Evolutionary conservation across 352 stramenopile genomes (phyloP).

Genomic region (Saprolegnia parasitica): DNA sequence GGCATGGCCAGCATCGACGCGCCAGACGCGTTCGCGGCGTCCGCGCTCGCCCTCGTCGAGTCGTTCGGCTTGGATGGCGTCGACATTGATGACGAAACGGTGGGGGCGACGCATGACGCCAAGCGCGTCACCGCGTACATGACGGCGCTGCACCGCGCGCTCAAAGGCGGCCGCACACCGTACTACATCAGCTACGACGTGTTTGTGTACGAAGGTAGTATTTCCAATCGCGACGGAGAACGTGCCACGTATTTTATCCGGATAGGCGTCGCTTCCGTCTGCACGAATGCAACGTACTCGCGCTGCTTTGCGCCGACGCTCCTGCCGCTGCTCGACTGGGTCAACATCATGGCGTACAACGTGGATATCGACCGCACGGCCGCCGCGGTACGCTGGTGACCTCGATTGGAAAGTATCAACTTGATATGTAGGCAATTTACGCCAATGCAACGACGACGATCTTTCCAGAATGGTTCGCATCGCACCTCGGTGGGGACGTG

Average conservation of each 20-base stretch:
- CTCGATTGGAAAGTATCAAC: background rate
- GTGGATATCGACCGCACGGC: slow-evolving; percentile 40
- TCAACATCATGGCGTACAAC: slow-evolving; percentile 84
- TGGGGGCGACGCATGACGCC: slow-evolving; percentile 46
- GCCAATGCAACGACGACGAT: slow-evolving; percentile 44
- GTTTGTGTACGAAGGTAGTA: slow-evolving; percentile 25
- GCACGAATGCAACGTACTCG: slow-evolving; percentile 16
- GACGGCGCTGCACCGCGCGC: slow-evolving; percentile 39
- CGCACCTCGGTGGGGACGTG: slow-evolving; percentile 46
- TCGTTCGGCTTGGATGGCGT: slow-evolving; percentile 57
- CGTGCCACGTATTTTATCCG: slow-evolving; percentile 64
- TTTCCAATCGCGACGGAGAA: too few species aligned
- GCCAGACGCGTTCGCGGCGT: slow-evolving; percentile 42
- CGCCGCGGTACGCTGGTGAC: slow-evolving; percentile 30
- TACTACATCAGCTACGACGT: slow-evolving; percentile 67
- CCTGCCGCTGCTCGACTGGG: slow-evolving; percentile 56
- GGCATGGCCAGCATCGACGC: slow-evolving; percentile 47
- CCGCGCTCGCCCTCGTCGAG: slow-evolving; percentile 50
- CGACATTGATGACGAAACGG: slow-evolving; percentile 74
- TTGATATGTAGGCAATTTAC: slow-evolving; percentile 37
- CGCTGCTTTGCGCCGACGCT: slow-evolving; percentile 54
- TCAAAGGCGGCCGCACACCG: slow-evolving; percentile 34
- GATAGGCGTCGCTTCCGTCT: slow-evolving; percentile 31
- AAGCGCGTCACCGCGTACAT: slow-evolving; percentile 42
- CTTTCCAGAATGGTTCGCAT: slow-evolving; percentile 46